A percentile compares a stretch with the other conserved stretches of the same genome.
Conservation (phyloP, 768 basidiomycete species). For the Lentinula sp. region DNA sequence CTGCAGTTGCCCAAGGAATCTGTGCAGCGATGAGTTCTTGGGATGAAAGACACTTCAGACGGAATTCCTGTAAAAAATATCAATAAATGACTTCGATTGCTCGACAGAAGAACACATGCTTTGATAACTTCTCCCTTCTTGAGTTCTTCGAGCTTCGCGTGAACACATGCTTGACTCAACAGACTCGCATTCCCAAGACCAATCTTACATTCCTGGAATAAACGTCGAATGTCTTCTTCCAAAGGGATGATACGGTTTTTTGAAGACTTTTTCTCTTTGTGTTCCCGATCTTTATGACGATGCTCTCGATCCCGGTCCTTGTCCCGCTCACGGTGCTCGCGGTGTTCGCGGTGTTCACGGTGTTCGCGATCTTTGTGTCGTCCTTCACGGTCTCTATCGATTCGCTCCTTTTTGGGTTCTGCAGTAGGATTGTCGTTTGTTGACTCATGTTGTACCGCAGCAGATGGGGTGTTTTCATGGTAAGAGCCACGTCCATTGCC, state of each 20-base stretch:
- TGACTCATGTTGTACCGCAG: neutral
- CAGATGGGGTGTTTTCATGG: slow-evolving; percentile 12
- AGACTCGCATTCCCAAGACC: slow-evolving; percentile 77
- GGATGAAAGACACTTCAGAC: slow-evolving; percentile 68
- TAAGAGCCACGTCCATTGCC: slow-evolving; percentile 26
- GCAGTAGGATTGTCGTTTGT: neutral
- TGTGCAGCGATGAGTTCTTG: slow-evolving; percentile 84
- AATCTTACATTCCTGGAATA: slow-evolving; percentile 83
- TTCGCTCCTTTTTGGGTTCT: slow-evolving; percentile 5
- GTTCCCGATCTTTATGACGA: slow-evolving; percentile 9
- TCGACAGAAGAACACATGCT: slow-evolving; percentile 30
- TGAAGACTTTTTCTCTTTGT: slow-evolving; percentile 15
- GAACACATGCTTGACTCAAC: slow-evolving; percentile 63
- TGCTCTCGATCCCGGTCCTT: slow-evolving; percentile 1
- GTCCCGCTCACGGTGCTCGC: neutral
- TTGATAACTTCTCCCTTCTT: slow-evolving; percentile 46
- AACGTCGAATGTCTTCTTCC: slow-evolving; percentile 78
- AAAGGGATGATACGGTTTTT: slow-evolving; percentile 48
- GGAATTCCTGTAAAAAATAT: slow-evolving; percentile 63
- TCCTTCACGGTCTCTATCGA: slow-evolving; percentile 23
- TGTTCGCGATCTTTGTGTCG: slow-evolving; percentile 8
- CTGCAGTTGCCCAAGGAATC: slow-evolving; percentile 86
- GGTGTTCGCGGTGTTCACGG: slow-evolving; percentile 13
- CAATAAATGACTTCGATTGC: neutral
- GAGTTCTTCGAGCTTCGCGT: slow-evolving; percentile 60